Percentiles rank a stretch among this genome's conserved stretches.
phyloP scores from a whole-genome alignment of 1,139 yeast genomes.

The Lodderomyces metapsilosis region DNA sequence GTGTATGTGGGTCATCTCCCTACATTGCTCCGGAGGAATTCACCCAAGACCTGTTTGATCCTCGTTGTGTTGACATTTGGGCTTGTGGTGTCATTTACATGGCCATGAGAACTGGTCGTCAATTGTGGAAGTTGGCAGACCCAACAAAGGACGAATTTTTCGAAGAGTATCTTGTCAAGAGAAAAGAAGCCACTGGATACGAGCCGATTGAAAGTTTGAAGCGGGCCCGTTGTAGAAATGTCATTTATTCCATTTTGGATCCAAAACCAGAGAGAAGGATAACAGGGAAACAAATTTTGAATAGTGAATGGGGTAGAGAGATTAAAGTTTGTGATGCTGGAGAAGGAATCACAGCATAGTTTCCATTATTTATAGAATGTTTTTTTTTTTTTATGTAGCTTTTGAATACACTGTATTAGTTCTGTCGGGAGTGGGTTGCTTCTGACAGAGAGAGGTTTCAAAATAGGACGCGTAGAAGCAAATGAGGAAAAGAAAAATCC shows the following conservation, averaged over 20 bases:
- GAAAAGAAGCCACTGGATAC: conserved; percentile 81
- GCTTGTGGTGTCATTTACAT: conserved; percentile 94
- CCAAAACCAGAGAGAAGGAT: conserved; percentile 87
- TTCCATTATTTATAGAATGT: not conserved
- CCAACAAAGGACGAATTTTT: conserved; percentile 77
- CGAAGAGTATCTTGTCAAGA: conserved; percentile 64
- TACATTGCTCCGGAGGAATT: conserved; percentile 97
- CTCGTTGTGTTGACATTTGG: conserved; percentile 93
- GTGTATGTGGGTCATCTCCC: conserved; percentile 86
- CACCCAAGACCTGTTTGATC: conserved; percentile 72
- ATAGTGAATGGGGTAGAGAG: conserved; percentile 92
- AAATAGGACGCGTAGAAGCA: no score
- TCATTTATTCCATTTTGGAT: conserved; percentile 85
- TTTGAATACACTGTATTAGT: not conserved
- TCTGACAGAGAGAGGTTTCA: no score
- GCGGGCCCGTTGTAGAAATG: conserved; percentile 85
- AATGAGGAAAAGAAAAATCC: no score
- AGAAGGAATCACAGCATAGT: conserved; percentile 9
- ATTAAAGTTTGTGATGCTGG: conserved; percentile 77
- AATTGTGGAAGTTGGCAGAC: conserved; percentile 85
- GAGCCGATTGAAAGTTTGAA: conserved; percentile 85
- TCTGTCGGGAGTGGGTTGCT: no score
- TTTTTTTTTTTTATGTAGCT: not conserved
- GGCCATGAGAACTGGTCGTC: conserved; percentile 98
- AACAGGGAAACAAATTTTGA: conserved; percentile 82